phyloP scores from a whole-genome alignment of 257 asterid genomes.

The Solanum arcanum region DNA sequence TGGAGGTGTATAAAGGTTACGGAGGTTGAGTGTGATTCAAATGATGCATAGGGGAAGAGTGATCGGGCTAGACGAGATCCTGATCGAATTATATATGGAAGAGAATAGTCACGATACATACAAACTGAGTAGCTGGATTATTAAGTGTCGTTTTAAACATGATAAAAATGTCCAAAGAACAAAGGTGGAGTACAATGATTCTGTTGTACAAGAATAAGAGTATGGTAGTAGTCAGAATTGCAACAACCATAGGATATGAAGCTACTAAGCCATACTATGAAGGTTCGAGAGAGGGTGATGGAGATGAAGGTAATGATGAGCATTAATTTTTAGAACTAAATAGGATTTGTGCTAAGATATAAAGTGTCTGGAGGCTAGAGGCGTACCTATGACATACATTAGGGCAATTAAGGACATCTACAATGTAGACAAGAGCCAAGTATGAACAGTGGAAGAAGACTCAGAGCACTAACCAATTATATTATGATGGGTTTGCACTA shows the following conservation, averaged over 20 bases:
- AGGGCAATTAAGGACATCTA: background rate
- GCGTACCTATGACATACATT: background rate
- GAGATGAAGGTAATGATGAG: background rate
- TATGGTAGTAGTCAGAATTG: background rate
- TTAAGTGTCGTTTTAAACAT: background rate
- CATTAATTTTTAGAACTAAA: too few relatives aligned
- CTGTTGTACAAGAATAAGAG: background rate
- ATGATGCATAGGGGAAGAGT: background rate
- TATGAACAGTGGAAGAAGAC: background rate
- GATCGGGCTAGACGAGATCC: background rate
- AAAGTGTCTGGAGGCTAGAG: background rate
- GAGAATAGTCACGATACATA: background rate
- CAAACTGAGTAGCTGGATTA: background rate
- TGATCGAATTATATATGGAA: background rate
- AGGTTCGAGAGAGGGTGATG: background rate
- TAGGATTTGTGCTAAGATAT: background rate
- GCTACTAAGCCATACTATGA: background rate
- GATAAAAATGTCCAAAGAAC: background rate
- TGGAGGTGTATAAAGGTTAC: background rate
- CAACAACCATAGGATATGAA: background rate
- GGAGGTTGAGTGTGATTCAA: background rate
- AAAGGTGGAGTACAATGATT: background rate
- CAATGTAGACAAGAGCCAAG: background rate
- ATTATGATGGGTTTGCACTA: background rate
- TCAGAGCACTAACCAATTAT: background rate